Base-by-base conservation (phyloP, 2,329 filamentous ascomycete genomes). In the Acrocalymma vagum region DNA sequence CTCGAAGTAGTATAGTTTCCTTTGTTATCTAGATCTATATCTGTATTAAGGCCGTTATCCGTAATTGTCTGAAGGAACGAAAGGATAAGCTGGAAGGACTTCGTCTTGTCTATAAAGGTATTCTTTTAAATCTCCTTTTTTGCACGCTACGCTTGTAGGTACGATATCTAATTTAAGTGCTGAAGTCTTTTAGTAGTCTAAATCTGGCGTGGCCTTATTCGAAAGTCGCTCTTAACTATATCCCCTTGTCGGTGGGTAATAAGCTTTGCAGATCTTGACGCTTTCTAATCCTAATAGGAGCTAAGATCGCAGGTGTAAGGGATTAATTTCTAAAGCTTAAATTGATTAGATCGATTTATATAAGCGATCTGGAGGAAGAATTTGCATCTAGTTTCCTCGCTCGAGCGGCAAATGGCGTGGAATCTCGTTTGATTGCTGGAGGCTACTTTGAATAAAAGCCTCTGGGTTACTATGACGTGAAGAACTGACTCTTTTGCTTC, bases 1-100 rank as follows among this genome's bases (percentile, higher is more conserved):
- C 38, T 42, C 16, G 31, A 42, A 42, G 38, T 42, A 29, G 38
- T 25, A 20, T 35, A 42, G 25, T 35, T 42, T 35, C 31, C 29
- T 36, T 42, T 18, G 9, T 33, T 21, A 22, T 40, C 37, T 7
- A 40, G 28, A 40, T 40, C 37, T 18, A n/a, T n/a, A n/a, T n/a
- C n/a, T n/a, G n/a, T n/a, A n/a, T n/a, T n/a, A n/a, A 35, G 31
- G 4, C 23, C 31, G 31, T 28, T 29, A 29, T 42, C 31, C 16
- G 31, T 42, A 42, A 36, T 34, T 7, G 16, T 33, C 29, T 40
- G 9, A 17, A 40, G 29, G 21, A 40, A 40, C 23, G 23, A 21
- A 42, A 21, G 17, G 30, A 35, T 24, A 17, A 42, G 38, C 31
- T 42, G 31, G 38, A 42, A 42, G n/a, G 38, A 35, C 24, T 42